Evolutionary conservation across 495 filamentous ascomycete species (phyloP).

Genomic region (Choiromyces venosus): DNA sequence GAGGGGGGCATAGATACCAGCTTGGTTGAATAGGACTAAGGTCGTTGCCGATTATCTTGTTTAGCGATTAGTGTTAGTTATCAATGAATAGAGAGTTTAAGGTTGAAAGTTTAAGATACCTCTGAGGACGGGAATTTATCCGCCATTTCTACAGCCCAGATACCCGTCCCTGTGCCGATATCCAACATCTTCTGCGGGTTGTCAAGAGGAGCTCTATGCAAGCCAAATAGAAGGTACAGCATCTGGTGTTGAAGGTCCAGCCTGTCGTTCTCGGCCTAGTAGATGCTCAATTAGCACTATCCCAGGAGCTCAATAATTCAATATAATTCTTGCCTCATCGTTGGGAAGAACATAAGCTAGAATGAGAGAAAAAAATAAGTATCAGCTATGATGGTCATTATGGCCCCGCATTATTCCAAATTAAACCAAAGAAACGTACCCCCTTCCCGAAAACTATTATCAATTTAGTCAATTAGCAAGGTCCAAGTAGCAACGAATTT

Average conservation of each 20-base stretch:
- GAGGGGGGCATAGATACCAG: conserved; percentile 15
- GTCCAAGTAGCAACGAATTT: background rate
- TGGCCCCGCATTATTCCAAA: too few relatives aligned
- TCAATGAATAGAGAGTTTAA: background rate
- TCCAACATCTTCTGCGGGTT: conserved; percentile 55
- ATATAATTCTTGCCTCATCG: conserved; percentile 20
- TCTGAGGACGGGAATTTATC: conserved; percentile 9
- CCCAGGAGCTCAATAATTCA: background rate
- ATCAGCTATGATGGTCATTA: background rate
- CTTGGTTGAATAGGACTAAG: conserved; percentile 38
- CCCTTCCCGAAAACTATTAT: conserved; percentile 16
- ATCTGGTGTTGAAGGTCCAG: conserved; percentile 65
- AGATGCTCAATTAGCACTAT: background rate
- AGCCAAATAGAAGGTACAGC: conserved; percentile 50
- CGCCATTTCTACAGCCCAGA: conserved; percentile 57
- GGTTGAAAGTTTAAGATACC: too few relatives aligned
- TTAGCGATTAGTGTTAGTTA: conserved; percentile 30
- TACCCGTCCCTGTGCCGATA: conserved; percentile 62
- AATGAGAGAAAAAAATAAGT: background rate
- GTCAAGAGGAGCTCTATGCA: conserved; percentile 54
- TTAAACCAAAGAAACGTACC: background rate
- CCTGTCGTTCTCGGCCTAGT: conserved; percentile 4
- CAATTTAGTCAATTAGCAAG: background rate
- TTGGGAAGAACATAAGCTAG: conserved; percentile 25
- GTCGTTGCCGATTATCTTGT: conserved; percentile 40